Base-by-base conservation (phyloP, 2,329 filamentous ascomycete genomes). In the Alternaria ventricosa region DNA sequence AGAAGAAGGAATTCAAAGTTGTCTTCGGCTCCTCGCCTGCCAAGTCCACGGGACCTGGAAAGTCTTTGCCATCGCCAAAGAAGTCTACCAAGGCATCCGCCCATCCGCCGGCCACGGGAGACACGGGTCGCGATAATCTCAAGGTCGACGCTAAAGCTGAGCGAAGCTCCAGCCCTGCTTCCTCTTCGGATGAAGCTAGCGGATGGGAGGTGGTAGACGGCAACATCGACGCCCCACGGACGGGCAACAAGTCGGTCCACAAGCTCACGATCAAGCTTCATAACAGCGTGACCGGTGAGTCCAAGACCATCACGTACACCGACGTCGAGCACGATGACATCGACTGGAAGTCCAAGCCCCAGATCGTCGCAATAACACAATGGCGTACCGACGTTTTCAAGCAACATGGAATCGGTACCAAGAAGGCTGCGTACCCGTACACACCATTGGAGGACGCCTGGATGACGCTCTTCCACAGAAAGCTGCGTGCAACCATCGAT, bases 361-460 rank as follows among this genome's bases (percentile, higher is more conserved):
- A 66, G 45, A 56, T 64, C 25, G 11, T 20, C 3, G n/a, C 44
- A 25, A 56, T 66, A 6, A 33, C 20, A 3, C 18, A 49, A n/a
- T 64, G 62, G 60, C 67, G 57, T 12, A 45, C n/a, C 25, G 20
- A 55, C 12, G 25, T 57, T 47, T 58, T 64, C 28, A 33, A 13
- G 12, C 20, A 50, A 25, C 36, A 56, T 8, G 61, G 54, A 5
- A 46, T 66, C 5, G 9, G 10, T 2, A 7, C n/a, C 27, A 64
- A 62, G 44, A 57, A 55, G 10, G 10, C 20, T 18, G 6, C 22
- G 2, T 44, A 27, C 10, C 27, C n/a, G 11, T 71, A 54, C 27
- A 59, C 54, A 6, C 55, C 60, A 6, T 49, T 60, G 7, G 69
- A 73, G 53, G 60, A 67, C 5, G 61, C 68, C 1, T 71, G 68